Conservation (phyloP, 768 basidiomycete species). For the Boletus tylopilopsis region DNA sequence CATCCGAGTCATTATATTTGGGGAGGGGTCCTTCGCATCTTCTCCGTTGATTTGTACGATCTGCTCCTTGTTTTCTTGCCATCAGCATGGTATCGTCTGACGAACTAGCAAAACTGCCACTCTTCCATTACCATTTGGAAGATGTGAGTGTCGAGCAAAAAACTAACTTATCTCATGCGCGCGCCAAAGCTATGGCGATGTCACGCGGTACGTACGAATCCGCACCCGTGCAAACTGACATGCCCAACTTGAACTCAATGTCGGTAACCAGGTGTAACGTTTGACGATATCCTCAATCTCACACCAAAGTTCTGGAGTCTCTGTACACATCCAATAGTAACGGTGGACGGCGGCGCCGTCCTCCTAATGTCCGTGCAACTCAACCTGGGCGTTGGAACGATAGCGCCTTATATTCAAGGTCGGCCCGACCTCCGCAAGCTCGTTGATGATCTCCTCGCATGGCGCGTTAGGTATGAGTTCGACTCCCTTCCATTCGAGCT, state of each 20-base stretch:
- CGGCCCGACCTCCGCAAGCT: slow-evolving; percentile 1
- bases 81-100: background rate
- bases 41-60: background rate
- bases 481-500: background rate
- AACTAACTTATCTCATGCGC: background rate
- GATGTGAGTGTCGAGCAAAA: background rate
- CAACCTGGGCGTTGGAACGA: background rate
- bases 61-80: background rate
- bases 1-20: background rate
- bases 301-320: background rate
- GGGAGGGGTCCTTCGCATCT: background rate
- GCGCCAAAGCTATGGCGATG: background rate
- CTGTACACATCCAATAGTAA: background rate
- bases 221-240: background rate
- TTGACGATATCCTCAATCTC: background rate
- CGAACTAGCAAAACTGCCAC: background rate
- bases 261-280: background rate
- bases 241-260: background rate
- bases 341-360: background rate
- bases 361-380: background rate
- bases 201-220: background rate
- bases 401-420: background rate
- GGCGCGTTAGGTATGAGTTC: background rate
- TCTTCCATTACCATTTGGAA: background rate
- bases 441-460: background rate